Percentiles rank a stretch among this genome's conserved stretches.
These are phyloP conservation scores for Zygosaccharomyces bisporus DNA, from an alignment of 805 yeast species.

Conservation along the genomic window DNA sequence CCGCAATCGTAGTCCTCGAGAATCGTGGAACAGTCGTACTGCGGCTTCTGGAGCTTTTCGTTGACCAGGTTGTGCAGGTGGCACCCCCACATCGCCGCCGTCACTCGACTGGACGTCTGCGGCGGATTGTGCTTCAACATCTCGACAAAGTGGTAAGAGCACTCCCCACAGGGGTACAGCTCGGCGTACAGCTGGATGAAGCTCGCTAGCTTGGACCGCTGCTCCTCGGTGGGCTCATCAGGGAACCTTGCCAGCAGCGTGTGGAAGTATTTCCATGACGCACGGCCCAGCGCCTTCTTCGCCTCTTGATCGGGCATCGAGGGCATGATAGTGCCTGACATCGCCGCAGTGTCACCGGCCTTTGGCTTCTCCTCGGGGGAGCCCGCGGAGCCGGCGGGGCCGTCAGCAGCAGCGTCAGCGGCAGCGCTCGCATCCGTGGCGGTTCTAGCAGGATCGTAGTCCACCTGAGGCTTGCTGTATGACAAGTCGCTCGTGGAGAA, in stretches of 20 bases:
- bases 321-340: conserved; percentile 70
- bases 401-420: conserved; percentile 1
- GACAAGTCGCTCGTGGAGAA: conserved; percentile 29
- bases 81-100: conserved; percentile 96
- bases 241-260: conserved; percentile 92
- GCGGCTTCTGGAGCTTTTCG: conserved; percentile 58
- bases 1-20: conserved; percentile 95
- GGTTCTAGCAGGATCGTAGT: not conserved
- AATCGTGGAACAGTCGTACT: conserved; percentile 81
- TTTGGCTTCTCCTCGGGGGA: not conserved
- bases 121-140: conserved; percentile 75
- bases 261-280: conserved; percentile 91
- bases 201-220: conserved; percentile 56
- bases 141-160: conserved; percentile 84
- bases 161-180: conserved; percentile 96
- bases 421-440: not conserved
- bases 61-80: conserved; percentile 86
- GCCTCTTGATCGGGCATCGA: conserved; percentile 75
- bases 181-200: conserved; percentile 78
- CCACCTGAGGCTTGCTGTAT: conserved; percentile 24
- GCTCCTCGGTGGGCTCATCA: conserved; percentile 63
- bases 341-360: conserved; percentile 1
- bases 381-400: conserved; percentile 11
- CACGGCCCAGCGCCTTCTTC: conserved; percentile 77
- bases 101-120: conserved; percentile 67